A percentile compares a stretch with the other conserved stretches of the same genome.
Evolutionary conservation across 2,329 filamentous ascomycete species (phyloP).

Genomic region (Colletotrichum cordylinicola): DNA sequence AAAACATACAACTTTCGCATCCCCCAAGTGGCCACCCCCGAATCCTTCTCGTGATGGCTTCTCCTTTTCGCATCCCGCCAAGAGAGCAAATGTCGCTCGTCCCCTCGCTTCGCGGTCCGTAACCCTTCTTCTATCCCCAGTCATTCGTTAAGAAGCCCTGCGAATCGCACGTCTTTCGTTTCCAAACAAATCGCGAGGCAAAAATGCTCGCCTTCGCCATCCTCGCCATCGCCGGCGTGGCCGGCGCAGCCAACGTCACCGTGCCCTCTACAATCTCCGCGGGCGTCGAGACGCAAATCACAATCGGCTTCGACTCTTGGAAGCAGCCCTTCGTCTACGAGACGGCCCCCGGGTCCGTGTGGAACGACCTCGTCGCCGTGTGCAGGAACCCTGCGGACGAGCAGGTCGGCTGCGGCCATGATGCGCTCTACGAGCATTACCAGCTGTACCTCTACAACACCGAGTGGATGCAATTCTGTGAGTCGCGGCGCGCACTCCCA

Average conservation of each 20-base stretch:
- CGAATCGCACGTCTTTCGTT: neutral
- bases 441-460: neutral
- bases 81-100: neutral
- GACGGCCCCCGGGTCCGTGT: neutral
- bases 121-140: accelerated
- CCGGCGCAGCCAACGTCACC: neutral
- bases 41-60: neutral
- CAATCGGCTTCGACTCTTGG: conserved; percentile 1
- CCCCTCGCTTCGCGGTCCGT: neutral
- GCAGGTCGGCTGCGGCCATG: neutral
- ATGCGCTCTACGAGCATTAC: conserved; percentile 3
- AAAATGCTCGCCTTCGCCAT: neutral
- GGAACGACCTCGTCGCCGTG: neutral
- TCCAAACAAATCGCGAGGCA: neutral
- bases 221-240: neutral
- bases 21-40: neutral
- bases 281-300: conserved; percentile 5
- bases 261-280: neutral
- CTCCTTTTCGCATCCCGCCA: neutral
- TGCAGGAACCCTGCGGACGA: neutral
- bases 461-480: neutral
- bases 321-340: conserved; percentile 14
- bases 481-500: neutral
- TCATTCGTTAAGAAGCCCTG: neutral
- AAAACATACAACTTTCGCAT: neutral